These are phyloP conservation scores for Taphrina populina DNA, from an alignment of 1,139 yeast species.

Conservation along the genomic window DNA sequence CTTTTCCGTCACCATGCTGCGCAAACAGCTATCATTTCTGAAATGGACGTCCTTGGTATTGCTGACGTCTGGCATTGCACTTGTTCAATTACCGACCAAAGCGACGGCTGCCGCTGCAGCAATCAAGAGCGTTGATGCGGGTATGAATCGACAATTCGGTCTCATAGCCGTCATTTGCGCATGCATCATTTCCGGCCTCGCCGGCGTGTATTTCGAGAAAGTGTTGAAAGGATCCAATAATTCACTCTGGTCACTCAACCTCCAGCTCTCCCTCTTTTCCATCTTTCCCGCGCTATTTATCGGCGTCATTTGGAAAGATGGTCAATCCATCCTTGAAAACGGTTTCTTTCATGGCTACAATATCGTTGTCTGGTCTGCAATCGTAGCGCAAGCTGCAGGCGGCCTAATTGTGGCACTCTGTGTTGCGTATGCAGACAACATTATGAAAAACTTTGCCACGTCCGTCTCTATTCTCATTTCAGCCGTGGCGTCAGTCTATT, in stretches of 20 bases:
- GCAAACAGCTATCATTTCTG: conserved; percentile 43
- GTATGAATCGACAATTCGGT: conserved; percentile 41
- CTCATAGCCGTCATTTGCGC: conserved; percentile 48
- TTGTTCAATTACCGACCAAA: conserved; percentile 48
- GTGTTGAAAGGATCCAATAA: conserved; percentile 47
- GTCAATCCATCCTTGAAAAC: conserved; percentile 43
- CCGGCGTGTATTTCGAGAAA: conserved; percentile 50
- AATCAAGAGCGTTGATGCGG: neutral
- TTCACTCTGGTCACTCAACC: conserved; percentile 49
- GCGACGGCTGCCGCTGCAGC: conserved; percentile 8
- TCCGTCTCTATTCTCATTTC: conserved; percentile 49
- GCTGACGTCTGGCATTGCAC: conserved; percentile 48
- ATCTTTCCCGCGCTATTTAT: conserved; percentile 48
- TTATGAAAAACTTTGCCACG: conserved; percentile 50
- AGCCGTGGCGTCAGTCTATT: conserved; percentile 47
- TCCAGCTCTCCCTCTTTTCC: conserved; percentile 49
- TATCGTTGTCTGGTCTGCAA: conserved; percentile 47
- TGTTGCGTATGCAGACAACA: conserved; percentile 50
- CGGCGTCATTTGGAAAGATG: conserved; percentile 47
- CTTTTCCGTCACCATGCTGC: conserved; percentile 48
- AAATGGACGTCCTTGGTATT: conserved; percentile 48
- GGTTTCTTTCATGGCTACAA: conserved; percentile 50
- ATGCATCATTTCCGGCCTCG: conserved; percentile 48
- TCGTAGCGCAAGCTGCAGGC: conserved; percentile 49
- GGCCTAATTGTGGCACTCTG: conserved; percentile 50